Evolutionary conservation across 2,329 filamentous ascomycete genomes (phyloP), one percentile per base, ranked within the genome.

Genomic region (Albifimbria verrucaria): DNA sequence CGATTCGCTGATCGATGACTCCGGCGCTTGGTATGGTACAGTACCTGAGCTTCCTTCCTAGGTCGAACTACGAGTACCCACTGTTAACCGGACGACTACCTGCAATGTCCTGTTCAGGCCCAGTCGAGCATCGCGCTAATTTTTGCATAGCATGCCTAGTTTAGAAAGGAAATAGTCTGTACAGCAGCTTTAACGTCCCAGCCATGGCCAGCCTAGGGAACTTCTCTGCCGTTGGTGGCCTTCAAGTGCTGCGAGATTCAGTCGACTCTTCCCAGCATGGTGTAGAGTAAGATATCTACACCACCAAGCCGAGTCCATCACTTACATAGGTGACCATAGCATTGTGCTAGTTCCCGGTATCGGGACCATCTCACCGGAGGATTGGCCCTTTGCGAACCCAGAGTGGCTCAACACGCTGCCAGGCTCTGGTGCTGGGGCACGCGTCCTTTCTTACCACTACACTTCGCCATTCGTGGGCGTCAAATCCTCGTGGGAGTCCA

Each of bases 401-500:
- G 24, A 41, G n/a, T 52, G 50, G 50, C 45, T 52, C n/a, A 18
- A 28, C 15, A 42, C 43, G 12, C 45, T 52, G 21, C 50, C 43
- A 12, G 44, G n/a, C 11, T 18, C 50, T 7, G 50, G 43, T 26
- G 32, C 26, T 3, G 43, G 22, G 3, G 50, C 44, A 18, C 44
- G 50, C n/a, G 21, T 52, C 21, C 10, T 48, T 9, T 26, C 44
- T 4, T 52, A 52, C 44, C 4, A 52, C 6, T 52, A 52, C 26
- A 36, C 44, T 3, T 41, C 18, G n/a, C 50, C 43, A 25, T 48
- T 52, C 41, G 9, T 20, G 26, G 12, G 23, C 15, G 26, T 28
- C 6, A 52, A 52, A 11, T 21, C 50, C 17, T 48, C 50, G 7
- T 52, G 50, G 50, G 50, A 52, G 21, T 48, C 50, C 20, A 43